Base-by-base conservation (phyloP, 2,329 filamentous ascomycete species). In the Xylariaceae sp. region DNA sequence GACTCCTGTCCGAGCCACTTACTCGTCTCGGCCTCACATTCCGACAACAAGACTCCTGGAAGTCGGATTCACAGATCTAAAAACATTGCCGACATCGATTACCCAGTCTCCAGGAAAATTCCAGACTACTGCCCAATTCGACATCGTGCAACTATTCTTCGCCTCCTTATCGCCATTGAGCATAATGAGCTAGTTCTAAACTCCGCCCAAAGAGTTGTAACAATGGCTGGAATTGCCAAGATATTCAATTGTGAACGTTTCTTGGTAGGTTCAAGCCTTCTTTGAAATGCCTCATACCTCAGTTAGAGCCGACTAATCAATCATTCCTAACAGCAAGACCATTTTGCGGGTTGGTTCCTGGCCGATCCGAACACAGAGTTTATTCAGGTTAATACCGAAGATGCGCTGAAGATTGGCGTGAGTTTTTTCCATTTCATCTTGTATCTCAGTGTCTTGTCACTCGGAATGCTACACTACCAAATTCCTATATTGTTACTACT, bases 131-230 rank as follows among this genome's bases (percentile, higher is more conserved):
- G 81, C 37, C 73, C 75, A 1, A 65, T 80, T 6, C 77, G 84
- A 3, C 84, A 88, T 57, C 70, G 79, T 11, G 76, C 75, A 22
- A 76, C 76, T 17, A 79, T 93, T 25, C 71, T 86, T 37, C 73
- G 82, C 1, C 66, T 88, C 0, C 67, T 88, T 4, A 71, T 78
- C 54, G 69, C 75, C 10, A 73, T 87, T 33, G 71, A 79, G 50
- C 76, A 75, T 2, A 67, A 74, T 3, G 66, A 73, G 22, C 69
- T 81, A 1, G 66, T 70, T 1, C 61, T 88, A 12, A 77, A 87
- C 61, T 86, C 83, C 0, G 83, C 84, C 0, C 71, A 76, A 10
- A 80, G 84, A 12, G 65, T 85, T 29, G 87, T 80, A 73, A 86
- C 83, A 0, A 70, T 86, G n/a, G 76, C 80, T 25, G 77, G 75